Evolutionary conservation across 2,329 filamentous ascomycete species (phyloP).

Genomic region (Diaporthe sp.): DNA sequence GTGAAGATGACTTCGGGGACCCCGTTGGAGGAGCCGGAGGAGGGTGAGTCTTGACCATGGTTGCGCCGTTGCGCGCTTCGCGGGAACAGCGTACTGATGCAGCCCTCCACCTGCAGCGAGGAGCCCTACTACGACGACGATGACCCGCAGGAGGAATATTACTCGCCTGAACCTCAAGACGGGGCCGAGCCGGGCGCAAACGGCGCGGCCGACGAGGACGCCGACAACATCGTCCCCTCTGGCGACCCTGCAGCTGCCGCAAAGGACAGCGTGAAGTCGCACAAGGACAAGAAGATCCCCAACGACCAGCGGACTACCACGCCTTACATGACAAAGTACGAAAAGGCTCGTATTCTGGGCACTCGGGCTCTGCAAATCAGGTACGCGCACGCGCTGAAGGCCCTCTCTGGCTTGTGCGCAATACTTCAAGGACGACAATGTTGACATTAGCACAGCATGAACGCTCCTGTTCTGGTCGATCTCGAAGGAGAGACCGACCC

Average conservation of each 20-base stretch:
- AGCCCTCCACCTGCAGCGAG: conserved; percentile 61
- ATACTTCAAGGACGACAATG: conserved; percentile 1
- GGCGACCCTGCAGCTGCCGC: conserved; percentile 73
- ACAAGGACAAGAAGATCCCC: conserved; percentile 88
- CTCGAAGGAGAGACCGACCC: conserved; percentile 98
- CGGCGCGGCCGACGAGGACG: conserved; percentile 67
- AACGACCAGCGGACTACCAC: conserved; percentile 91
- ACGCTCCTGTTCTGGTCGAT: conserved; percentile 95
- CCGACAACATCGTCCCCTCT: conserved; percentile 70
- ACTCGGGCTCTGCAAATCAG: conserved; percentile 96
- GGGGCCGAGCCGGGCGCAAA: conserved; percentile 63
- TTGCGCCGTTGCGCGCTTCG: conserved; percentile 37
- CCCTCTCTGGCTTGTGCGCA: background rate
- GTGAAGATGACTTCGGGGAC: conserved; percentile 60
- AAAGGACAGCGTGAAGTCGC: conserved; percentile 66
- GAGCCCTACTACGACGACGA: conserved; percentile 81
- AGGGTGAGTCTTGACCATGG: conserved; percentile 29
- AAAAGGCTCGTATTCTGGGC: conserved; percentile 91
- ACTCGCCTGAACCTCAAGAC: conserved; percentile 67
- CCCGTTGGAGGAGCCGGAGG: conserved; percentile 41
- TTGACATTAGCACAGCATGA: conserved; percentile 76
- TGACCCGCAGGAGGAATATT: conserved; percentile 71
- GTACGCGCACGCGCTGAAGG: conserved; percentile 60
- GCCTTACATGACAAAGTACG: conserved; percentile 99
- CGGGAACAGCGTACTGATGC: conserved; percentile 46